phyloP scores from a whole-genome alignment of 306 rosid genomes.

The Vigna reflexopilosa region DNA sequence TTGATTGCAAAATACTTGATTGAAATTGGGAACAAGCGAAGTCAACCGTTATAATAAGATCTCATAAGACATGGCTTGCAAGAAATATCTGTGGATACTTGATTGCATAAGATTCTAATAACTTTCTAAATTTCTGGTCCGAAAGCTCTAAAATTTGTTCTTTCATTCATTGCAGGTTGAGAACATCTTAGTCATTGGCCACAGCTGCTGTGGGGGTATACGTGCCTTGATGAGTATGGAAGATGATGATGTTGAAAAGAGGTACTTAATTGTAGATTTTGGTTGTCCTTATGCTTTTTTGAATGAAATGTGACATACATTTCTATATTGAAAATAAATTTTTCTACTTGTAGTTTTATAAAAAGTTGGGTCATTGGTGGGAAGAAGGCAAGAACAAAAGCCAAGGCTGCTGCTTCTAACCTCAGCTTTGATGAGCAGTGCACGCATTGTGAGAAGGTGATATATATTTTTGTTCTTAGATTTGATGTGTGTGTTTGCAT shows the following conservation, averaged over 20 bases:
- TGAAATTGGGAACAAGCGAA: background rate
- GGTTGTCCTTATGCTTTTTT: constrained; percentile 25
- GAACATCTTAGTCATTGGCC: constrained; percentile 88
- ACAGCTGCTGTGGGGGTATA: constrained; percentile 98
- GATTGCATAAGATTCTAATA: background rate
- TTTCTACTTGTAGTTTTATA: constrained; percentile 61
- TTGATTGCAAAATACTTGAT: background rate
- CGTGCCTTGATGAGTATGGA: constrained; percentile 95
- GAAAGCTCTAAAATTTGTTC: background rate
- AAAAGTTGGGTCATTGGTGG: constrained; percentile 85
- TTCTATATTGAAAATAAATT: constrained; percentile 41
- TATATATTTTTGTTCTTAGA: constrained; percentile 9
- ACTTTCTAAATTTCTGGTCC: constrained; percentile 13
- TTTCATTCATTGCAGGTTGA: constrained; percentile 68
- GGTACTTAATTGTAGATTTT: constrained; percentile 55
- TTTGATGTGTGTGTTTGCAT: constrained; percentile 1
- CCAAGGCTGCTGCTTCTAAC: constrained; percentile 72
- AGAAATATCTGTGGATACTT: constrained; percentile 23
- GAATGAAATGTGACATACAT: constrained; percentile 11
- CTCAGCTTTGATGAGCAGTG: constrained; percentile 87
- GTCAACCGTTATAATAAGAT: background rate
- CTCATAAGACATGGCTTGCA: background rate
- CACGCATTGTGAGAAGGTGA: constrained; percentile 92
- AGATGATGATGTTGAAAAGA: constrained; percentile 60
- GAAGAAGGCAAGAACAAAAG: constrained; percentile 72